Percentiles rank a stretch among this genome's conserved stretches.
Conservation (phyloP, 2,329 filamentous ascomycete genomes). For the Plenodomus biglobosus region DNA sequence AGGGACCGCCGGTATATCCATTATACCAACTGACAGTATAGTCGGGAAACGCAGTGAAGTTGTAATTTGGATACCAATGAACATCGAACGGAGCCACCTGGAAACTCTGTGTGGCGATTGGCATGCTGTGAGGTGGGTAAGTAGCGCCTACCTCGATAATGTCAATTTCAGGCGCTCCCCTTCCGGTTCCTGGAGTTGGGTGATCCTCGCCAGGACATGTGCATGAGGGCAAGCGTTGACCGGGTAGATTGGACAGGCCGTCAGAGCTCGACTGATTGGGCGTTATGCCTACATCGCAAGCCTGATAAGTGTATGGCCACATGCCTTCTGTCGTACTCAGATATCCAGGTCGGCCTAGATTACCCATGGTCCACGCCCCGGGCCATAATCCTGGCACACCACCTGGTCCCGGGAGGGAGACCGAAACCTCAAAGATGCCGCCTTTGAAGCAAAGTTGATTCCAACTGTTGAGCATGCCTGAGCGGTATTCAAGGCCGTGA, state of each 20-base stretch:
- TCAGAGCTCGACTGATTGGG: conserved; percentile 52
- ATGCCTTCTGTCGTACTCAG: conserved; percentile 56
- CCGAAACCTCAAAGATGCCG: conserved; percentile 55
- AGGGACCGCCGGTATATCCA: conserved; percentile 56
- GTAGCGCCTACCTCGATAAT: conserved; percentile 53
- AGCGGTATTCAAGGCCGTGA: conserved; percentile 51
- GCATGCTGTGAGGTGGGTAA: conserved; percentile 42
- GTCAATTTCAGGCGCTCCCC: conserved; percentile 54
- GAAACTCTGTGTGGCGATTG: conserved; percentile 52
- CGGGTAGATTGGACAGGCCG: conserved; percentile 48
- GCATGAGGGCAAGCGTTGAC: conserved; percentile 50
- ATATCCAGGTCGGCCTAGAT: conserved; percentile 57
- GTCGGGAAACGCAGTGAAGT: conserved; percentile 56
- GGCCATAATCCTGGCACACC: conserved; percentile 56
- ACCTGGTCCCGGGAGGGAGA: conserved; percentile 55
- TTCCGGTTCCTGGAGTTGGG: conserved; percentile 50
- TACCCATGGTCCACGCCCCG: conserved; percentile 58
- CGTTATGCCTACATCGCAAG: conserved; percentile 55
- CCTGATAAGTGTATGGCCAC: conserved; percentile 58
- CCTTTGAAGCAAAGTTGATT: conserved; percentile 59
- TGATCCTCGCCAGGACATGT: conserved; percentile 51
- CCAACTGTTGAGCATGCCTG: conserved; percentile 57
- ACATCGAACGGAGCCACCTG: conserved; percentile 55
- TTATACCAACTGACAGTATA: conserved; percentile 54
- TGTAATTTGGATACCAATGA: conserved; percentile 56